Percentiles rank a stretch among this genome's conserved stretches.
phyloP scores from a whole-genome alignment of 352 stramenopile genomes.

The Phytophthora lateralis region DNA sequence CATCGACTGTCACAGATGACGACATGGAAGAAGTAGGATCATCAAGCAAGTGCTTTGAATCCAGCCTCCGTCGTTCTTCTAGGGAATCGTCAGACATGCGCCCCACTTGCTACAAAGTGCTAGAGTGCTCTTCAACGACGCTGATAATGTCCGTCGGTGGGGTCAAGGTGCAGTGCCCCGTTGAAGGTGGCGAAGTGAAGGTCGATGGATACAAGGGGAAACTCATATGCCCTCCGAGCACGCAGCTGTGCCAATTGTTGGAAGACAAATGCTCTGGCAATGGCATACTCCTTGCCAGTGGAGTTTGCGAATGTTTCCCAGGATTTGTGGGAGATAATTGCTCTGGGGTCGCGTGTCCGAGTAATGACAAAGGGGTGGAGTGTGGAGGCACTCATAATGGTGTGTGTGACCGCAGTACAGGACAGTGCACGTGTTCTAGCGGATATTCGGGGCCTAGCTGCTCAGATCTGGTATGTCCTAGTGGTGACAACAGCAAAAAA shows the following conservation, averaged over 20 bases:
- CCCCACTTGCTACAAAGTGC: slow-evolving; percentile 63
- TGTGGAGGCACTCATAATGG: slow-evolving; percentile 49
- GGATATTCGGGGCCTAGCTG: slow-evolving; percentile 66
- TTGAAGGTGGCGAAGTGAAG: slow-evolving; percentile 58
- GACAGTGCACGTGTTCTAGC: slow-evolving; percentile 49
- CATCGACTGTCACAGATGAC: slow-evolving; percentile 42
- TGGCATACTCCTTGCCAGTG: slow-evolving; percentile 56
- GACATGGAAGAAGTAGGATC: slow-evolving; percentile 57
- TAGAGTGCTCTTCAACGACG: slow-evolving; percentile 47
- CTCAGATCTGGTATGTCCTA: slow-evolving; percentile 61
- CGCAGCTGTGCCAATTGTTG: slow-evolving; percentile 63
- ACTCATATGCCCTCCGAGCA: slow-evolving; percentile 53
- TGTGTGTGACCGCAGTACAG: slow-evolving; percentile 52
- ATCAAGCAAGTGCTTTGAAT: slow-evolving; percentile 75
- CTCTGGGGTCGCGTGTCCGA: slow-evolving; percentile 55
- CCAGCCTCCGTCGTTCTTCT: slow-evolving; percentile 58
- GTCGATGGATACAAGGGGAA: slow-evolving; percentile 58
- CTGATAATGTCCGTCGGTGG: slow-evolving; percentile 56
- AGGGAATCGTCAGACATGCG: slow-evolving; percentile 39
- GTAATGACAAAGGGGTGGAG: slow-evolving; percentile 32
- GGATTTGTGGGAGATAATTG: slow-evolving; percentile 62
- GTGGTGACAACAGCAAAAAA: slow-evolving; percentile 41
- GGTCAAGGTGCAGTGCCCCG: slow-evolving; percentile 59
- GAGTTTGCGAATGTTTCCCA: slow-evolving; percentile 60
- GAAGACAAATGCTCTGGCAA: slow-evolving; percentile 72